Evolutionary conservation across 805 yeast species (phyloP), one percentile per base, ranked within the genome.

Genomic region (Danielia oregonensis): DNA sequence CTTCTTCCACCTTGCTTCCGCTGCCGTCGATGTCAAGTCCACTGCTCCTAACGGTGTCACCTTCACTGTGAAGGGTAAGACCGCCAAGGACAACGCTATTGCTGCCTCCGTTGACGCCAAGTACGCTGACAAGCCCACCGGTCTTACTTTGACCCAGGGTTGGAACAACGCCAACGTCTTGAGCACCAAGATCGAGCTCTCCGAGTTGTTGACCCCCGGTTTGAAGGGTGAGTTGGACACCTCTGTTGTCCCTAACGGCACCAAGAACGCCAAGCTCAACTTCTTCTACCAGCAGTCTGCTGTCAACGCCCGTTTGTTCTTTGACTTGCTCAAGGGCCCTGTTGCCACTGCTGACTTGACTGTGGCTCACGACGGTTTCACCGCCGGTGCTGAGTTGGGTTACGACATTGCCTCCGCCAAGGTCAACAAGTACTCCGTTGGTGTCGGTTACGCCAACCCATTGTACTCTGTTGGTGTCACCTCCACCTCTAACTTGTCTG

Each of bases 361-460:
- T 47, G 78, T 89, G 57, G 95, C 96, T 58, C 95, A 86, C 72
- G 96, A 88, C 55, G 96, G 96, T 55, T 82, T 88, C 78, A 80
- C 94, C 52, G 91, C 91, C 54, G 98, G 98, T 71, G 95, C 89
- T 52, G 95, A 93, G 73, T 79, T 91, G 61, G 93, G 95, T 55
- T 93, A 93, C 76, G 97, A 93, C 72, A 86, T 93, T 61, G 75
- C 86, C 54, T 76, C 85, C 51, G 97, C 96, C 59, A 77, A 86
- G 67, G 82, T 93, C 62, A 85, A 95, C 69, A 86, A 86, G 68
- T 88, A 88, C 79, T 81, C 96, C 42, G 83, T 89, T 44, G 95
- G 94, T 54, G 73, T 86, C 54, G 97, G 97, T 61, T 93, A 87
- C 84, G 73, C 85, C 60, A 86, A 86, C 59, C 84, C 89, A 50